Evolutionary conservation across 306 rosid genomes (phyloP).

Genomic region (Medicago ruthenica): DNA sequence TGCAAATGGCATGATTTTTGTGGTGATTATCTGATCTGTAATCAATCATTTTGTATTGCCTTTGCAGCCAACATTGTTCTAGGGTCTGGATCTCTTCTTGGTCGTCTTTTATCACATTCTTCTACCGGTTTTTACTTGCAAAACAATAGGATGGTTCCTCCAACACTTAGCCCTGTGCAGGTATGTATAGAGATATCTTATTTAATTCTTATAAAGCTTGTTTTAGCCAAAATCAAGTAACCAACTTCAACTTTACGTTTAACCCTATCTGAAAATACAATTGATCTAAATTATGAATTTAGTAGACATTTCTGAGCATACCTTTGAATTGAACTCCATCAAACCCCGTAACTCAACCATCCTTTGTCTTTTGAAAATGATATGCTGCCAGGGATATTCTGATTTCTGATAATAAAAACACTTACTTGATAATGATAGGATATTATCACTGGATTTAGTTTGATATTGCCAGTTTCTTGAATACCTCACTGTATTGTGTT

Average conservation of each 20-base stretch:
- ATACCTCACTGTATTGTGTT: constrained; percentile 11
- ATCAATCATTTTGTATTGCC: constrained; percentile 38
- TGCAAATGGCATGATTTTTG: constrained; percentile 29
- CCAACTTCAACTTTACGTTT: constrained; percentile 14
- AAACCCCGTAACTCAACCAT: constrained; percentile 17
- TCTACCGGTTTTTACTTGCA: constrained; percentile 49
- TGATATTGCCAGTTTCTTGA: constrained; percentile 34
- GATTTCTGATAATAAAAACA: constrained; percentile 31
- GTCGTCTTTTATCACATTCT: constrained; percentile 69
- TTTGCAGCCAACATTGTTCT: constrained; percentile 76
- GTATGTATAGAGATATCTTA: constrained; percentile 52
- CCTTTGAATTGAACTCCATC: constrained; percentile 32
- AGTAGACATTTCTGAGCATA: background rate
- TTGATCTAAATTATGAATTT: constrained; percentile 11
- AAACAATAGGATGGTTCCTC: constrained; percentile 50
- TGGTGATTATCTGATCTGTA: constrained; percentile 35
- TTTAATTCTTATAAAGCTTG: constrained; percentile 30
- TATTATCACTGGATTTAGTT: constrained; percentile 32
- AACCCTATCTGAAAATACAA: constrained; percentile 1
- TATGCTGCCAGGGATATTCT: constrained; percentile 23
- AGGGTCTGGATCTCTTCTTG: constrained; percentile 75
- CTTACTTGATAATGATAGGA: constrained; percentile 14
- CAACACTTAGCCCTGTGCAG: constrained; percentile 74
- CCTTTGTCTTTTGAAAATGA: constrained; percentile 20
- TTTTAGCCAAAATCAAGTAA: constrained; percentile 35